A percentile compares a stretch with the other conserved stretches of the same genome.
phyloP scores from a whole-genome alignment of 1,284 basidiomycete genomes.

The Papiliotrema fonsecae region DNA sequence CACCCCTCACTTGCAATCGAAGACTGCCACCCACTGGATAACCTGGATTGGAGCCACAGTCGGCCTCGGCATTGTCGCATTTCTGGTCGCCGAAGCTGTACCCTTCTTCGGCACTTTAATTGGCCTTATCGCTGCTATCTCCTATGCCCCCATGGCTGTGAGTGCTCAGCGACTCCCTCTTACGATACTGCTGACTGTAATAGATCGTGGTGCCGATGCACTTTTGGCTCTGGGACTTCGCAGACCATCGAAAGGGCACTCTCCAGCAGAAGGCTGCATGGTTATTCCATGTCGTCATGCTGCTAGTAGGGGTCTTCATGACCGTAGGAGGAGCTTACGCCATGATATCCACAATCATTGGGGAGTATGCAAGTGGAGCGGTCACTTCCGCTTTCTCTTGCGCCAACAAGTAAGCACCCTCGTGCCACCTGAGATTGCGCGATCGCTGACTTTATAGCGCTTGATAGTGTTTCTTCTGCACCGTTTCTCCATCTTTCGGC shows the following conservation, averaged over 20 bases:
- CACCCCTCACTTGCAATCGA: constrained; percentile 56
- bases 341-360: constrained; percentile 20
- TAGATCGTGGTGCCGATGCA: constrained; percentile 23
- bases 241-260: constrained; percentile 12
- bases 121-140: constrained; percentile 20
- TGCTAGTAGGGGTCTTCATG: constrained; percentile 30
- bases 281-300: constrained; percentile 25
- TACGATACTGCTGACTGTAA: background rate
- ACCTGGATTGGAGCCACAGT: constrained; percentile 52
- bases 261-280: constrained; percentile 13
- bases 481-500: too few species aligned
- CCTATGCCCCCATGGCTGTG: constrained; percentile 17
- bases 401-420: constrained; percentile 17
- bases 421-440: too few species aligned
- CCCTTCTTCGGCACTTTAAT: constrained; percentile 21
- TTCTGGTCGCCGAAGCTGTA: constrained; percentile 16
- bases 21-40: constrained; percentile 57
- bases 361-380: constrained; percentile 12
- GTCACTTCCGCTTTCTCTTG: constrained; percentile 20
- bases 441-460: too few species aligned
- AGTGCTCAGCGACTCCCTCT: background rate
- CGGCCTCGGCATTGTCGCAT: constrained; percentile 6
- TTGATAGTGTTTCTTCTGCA: too few species aligned
- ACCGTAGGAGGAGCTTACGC: constrained; percentile 31
- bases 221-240: constrained; percentile 30